phyloP scores from a whole-genome alignment of 2,329 filamentous ascomycete species.

The Pseudogymnoascus sp. region DNA sequence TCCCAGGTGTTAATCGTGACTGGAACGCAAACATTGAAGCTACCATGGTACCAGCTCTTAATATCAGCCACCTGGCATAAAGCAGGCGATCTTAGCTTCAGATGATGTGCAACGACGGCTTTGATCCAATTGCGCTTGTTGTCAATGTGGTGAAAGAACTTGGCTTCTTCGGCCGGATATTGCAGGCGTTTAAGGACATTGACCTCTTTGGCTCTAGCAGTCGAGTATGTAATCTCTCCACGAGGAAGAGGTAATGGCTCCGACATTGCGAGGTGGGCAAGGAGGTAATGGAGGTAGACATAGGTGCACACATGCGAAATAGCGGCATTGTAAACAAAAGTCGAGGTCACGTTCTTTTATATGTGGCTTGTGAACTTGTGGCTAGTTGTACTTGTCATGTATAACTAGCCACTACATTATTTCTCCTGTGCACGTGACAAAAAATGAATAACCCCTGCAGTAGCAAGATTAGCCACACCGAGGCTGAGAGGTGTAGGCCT shows the following conservation, averaged over 20 bases:
- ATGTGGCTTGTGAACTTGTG: too few relatives aligned
- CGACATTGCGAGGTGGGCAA: not conserved
- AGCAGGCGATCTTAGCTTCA: constrained; percentile 15
- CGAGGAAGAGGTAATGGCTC: constrained; percentile 11
- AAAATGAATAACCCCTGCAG: too few relatives aligned
- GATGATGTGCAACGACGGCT: constrained; percentile 25
- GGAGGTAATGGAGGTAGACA: not conserved
- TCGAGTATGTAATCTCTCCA: constrained; percentile 12
- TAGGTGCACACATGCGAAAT: too few relatives aligned
- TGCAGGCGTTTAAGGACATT: not conserved
- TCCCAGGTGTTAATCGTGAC: constrained; percentile 20
- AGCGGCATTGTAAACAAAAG: too few relatives aligned
- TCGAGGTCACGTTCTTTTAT: too few relatives aligned
- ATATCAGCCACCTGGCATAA: constrained; percentile 21
- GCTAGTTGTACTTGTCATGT: too few relatives aligned
- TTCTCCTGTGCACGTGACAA: too few relatives aligned
- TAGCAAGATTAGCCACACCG: too few relatives aligned
- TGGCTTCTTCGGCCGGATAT: constrained; percentile 16
- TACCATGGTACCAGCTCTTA: constrained; percentile 28
- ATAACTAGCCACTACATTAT: too few relatives aligned
- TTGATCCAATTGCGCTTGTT: constrained; percentile 21
- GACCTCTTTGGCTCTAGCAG: constrained; percentile 1
- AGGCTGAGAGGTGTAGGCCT: too few relatives aligned
- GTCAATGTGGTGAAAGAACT: constrained; percentile 21
- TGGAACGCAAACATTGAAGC: constrained; percentile 33